phyloP scores from a whole-genome alignment of 2,329 filamentous ascomycete species.

The Aspergillus sp. region DNA sequence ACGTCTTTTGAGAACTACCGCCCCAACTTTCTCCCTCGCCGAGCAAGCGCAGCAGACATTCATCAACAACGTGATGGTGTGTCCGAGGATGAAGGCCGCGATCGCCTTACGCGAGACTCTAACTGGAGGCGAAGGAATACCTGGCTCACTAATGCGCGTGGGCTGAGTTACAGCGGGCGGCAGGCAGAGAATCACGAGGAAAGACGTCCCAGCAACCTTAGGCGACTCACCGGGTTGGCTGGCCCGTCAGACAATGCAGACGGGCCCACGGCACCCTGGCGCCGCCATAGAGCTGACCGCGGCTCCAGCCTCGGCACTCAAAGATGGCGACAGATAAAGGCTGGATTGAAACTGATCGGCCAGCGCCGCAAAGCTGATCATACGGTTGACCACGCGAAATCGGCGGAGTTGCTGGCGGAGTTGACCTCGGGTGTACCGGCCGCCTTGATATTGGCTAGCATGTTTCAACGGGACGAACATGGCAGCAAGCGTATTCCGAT shows the following conservation, averaged over 20 bases:
- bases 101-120: conserved; percentile 47
- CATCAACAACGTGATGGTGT: conserved; percentile 53
- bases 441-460: conserved; percentile 87
- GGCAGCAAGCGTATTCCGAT: conserved; percentile 92
- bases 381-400: conserved; percentile 86
- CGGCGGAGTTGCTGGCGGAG: conserved; percentile 91
- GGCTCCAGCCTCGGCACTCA: conserved; percentile 64
- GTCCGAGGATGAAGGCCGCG: conserved; percentile 66
- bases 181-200: conserved; percentile 44
- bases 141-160: conserved; percentile 42
- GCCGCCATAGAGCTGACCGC: conserved; percentile 48
- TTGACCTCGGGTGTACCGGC: conserved; percentile 85
- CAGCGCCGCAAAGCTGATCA: conserved; percentile 73
- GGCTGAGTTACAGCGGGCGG: conserved; percentile 39
- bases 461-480: conserved; percentile 95
- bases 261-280: conserved; percentile 50
- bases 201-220: conserved; percentile 53
- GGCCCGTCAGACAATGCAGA: conserved; percentile 55
- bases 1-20: conserved; percentile 37
- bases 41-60: conserved; percentile 56
- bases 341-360: conserved; percentile 67
- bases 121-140: conserved; percentile 53
- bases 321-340: conserved; percentile 89
- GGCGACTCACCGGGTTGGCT: conserved; percentile 55
- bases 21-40: conserved; percentile 48